Base-by-base conservation (phyloP, 2,329 filamentous ascomycete genomes). In the Cytospora leucostoma region DNA sequence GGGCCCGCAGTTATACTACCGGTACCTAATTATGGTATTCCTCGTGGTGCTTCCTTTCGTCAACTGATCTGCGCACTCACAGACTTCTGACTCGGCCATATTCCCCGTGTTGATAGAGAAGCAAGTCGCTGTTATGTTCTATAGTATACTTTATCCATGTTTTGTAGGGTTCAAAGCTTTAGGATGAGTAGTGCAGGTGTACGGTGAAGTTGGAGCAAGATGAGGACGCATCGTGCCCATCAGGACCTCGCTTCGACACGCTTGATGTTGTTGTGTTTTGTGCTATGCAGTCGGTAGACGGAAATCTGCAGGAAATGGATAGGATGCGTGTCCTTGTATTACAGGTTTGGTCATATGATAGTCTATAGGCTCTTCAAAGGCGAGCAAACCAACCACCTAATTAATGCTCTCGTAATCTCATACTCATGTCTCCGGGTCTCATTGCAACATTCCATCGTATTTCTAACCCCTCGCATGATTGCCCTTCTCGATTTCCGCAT, bases 401-500 rank as follows among this genome's bases (percentile, higher is more conserved):
- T 40, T 32, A 37, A 21, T 53, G 40, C n/a, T 60, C 52, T 57
- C 56, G 40, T 52, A 50, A 17, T 34, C 27, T 58, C 60, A 35
- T 52, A 19, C 35, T 47, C 53, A 38, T 38, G 35, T 56, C 53
- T 35, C 19, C 27, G n/a, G 53, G 10, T 6, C 17, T 27, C 37
- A 10, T 17, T 7, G 37, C 7, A n/a, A 37, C 33, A 40, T 47
- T 49, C 8, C 27, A 15, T 21, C n/a, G 10, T 7, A 40, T n/a
- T 5, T 21, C 17, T 27, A 7, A 17, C 21, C 3, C 35, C 52
- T 13, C 7, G 51, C 33, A 10, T 59, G 35, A 34, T 63, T 65
- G 60, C 66, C 70, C 50, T 63, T 61, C 66, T 72, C 73, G 61
- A 72, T 72, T 37, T 71, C 70, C 34, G 63, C 66, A 35, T 70